These are phyloP conservation scores for Clarireedia sp. DNA, from an alignment of 2,329 filamentous ascomycete genomes.

Conservation along the genomic window DNA sequence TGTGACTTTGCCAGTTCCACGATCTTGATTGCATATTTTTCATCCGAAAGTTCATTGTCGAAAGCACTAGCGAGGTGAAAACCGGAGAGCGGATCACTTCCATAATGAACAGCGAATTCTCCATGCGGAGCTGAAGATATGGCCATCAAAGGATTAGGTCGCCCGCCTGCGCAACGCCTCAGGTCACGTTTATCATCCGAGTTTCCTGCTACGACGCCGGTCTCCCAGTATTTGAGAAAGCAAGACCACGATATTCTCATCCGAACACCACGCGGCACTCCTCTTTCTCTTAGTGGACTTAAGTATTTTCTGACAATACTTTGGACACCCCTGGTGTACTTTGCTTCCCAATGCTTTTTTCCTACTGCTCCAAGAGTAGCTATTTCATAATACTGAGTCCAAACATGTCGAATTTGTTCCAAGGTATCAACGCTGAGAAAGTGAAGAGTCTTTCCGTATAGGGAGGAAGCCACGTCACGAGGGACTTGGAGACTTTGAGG, in stretches of 20 bases:
- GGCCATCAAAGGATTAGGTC: slow-evolving; percentile 11
- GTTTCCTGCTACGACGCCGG: slow-evolving; percentile 1
- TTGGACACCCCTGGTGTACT: not conserved
- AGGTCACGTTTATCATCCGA: not conserved
- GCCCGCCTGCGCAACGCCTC: not conserved
- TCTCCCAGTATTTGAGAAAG: not conserved
- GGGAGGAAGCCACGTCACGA: slow-evolving; percentile 1
- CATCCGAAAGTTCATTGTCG: not conserved
- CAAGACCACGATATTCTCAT: not conserved
- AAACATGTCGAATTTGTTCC: not conserved
- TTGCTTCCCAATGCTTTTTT: not conserved
- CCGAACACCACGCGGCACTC: not conserved
- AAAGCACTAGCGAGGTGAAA: slow-evolving; percentile 13
- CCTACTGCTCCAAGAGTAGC: not conserved
- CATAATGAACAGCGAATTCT: slow-evolving; percentile 3
- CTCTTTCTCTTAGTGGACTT: no score
- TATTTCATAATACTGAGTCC: not conserved
- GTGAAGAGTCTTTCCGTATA: slow-evolving; percentile 1
- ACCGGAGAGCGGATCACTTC: slow-evolving; percentile 11
- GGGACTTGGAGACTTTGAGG: not conserved
- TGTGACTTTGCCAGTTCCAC: slow-evolving; percentile 2
- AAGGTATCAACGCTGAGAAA: slow-evolving; percentile 6
- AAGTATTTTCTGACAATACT: not conserved
- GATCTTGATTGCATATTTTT: not conserved
- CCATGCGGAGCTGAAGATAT: not conserved